Percentiles rank a stretch among this genome's conserved stretches.
Evolutionary conservation across 805 yeast genomes (phyloP).

Genomic region (Barnettozyma vustinii): DNA sequence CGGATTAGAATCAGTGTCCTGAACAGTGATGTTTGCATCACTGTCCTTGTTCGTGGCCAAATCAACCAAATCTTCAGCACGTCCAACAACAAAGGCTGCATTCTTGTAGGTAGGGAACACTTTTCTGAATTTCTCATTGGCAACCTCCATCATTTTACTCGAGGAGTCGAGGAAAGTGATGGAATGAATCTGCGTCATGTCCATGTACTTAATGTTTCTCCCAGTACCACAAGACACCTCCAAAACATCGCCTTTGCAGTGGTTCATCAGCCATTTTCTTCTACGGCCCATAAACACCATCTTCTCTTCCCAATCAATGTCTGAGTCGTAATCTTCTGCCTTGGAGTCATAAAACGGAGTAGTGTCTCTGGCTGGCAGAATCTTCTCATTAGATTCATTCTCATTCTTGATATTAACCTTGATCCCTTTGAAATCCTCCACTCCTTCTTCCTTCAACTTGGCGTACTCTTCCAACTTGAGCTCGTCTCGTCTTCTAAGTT

Average conservation of each 20-base stretch:
- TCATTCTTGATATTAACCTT: slow-evolving; percentile 27
- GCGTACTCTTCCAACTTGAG: slow-evolving; percentile 55
- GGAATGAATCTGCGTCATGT: slow-evolving; percentile 55
- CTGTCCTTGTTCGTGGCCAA: slow-evolving; percentile 37
- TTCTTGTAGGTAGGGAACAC: slow-evolving; percentile 59
- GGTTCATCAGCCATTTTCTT: slow-evolving; percentile 75
- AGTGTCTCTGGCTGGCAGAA: slow-evolving; percentile 73
- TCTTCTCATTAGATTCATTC: slow-evolving; percentile 31
- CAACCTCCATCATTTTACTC: slow-evolving; percentile 73
- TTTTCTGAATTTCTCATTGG: slow-evolving; percentile 67
- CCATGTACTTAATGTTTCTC: slow-evolving; percentile 74
- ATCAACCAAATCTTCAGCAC: slow-evolving; percentile 72
- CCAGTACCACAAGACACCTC: slow-evolving; percentile 98
- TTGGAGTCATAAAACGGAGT: slow-evolving; percentile 71
- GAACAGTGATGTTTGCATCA: slow-evolving; percentile 14
- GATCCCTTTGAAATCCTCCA: slow-evolving; percentile 28
- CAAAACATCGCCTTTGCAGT: slow-evolving; percentile 79
- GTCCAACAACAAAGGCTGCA: slow-evolving; percentile 86
- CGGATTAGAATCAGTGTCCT: slow-evolving; percentile 22
- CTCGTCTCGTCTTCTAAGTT: slow-evolving; percentile 58
- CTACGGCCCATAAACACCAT: slow-evolving; percentile 45
- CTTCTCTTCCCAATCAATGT: slow-evolving; percentile 54
- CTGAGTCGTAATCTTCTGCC: slow-evolving; percentile 77
- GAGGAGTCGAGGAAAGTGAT: slow-evolving; percentile 87
- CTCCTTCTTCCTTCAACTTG: slow-evolving; percentile 38